Conservation (phyloP, 805 yeast species). For the Teunomyces cretensis region DNA sequence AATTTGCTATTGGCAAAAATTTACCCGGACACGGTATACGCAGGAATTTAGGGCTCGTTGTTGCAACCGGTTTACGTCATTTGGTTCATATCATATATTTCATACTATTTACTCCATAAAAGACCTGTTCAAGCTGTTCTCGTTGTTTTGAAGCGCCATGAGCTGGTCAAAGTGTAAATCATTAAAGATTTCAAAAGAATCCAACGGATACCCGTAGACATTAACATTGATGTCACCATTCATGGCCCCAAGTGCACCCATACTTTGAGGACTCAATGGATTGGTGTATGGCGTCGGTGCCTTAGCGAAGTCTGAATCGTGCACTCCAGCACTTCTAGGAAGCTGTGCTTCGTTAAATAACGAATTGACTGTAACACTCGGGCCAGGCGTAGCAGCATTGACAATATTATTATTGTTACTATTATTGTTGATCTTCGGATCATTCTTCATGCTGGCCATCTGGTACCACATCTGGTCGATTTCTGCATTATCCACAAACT, state of each 20-base stretch:
- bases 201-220: constrained; percentile 1
- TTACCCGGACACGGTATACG: constrained; percentile 1
- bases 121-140: neutral
- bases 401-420: constrained; percentile 1
- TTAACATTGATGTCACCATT: neutral
- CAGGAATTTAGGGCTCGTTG: constrained; percentile 1
- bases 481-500: constrained; percentile 25
- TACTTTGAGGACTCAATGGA: constrained; percentile 8
- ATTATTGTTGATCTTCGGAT: constrained; percentile 4
- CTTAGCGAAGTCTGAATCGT: neutral
- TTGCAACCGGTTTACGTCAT: too few species aligned
- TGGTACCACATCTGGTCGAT: constrained; percentile 39
- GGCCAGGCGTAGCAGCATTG: neutral
- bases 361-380: neutral
- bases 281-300: neutral
- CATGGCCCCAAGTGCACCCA: neutral
- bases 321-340: neutral
- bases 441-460: constrained; percentile 24
- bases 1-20: neutral
- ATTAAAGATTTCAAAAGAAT: constrained; percentile 5
- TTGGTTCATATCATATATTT: too few species aligned
- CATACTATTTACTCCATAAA: neutral
- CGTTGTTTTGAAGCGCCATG: neutral
- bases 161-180: constrained; percentile 7
- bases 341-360: neutral